Evolutionary conservation across 345 rosid species (phyloP), one percentile per base, ranked within the genome.

Genomic region (Citrus unshiu): DNA sequence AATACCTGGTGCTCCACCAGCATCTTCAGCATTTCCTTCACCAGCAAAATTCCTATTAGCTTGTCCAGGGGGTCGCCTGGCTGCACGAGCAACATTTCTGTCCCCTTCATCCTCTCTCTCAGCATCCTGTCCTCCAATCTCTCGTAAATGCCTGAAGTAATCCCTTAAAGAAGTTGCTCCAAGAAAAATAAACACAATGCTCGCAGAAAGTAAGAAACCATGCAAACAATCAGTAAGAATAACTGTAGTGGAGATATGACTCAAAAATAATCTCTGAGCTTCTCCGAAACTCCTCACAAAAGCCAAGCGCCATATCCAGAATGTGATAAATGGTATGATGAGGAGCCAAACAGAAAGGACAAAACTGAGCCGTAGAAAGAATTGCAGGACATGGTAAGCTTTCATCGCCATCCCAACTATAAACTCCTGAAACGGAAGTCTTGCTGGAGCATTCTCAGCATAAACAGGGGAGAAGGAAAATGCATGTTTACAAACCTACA

Each of bases 361-460:
- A 82, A 94, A 96, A 85, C 97, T 91, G 73, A 94, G 92, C 76
- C 97, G 93, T 86, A 96, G 70, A 84, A 94, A 89, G 89, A 96
- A 96, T 82, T 93, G 98, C 88, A 96, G 69, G 63, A 96, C 93
- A 80, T 93, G 97, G 80, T 91, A 96, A 76, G 98, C 90, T 89
- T 96, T 96, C 97, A 94, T 89, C n/a, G 86, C 92, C 88, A 96
- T 96, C 72, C 99, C 99, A 76, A 91, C 91, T 25, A 94, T 72
- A 87, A 96, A 94, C 92, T 96, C 99, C 93, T 94, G 94, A 87
- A 94, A 97, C 72, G 99, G 97, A 82, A 97, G 99, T 89, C 98
- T 97, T 16, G 93, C 77, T 22, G 99, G 99, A 72, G 98, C 98
- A 90, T 97, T 91, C 59, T 88, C 96, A 18, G 99, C 98, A 87